Percentiles rank a stretch among this genome's conserved stretches.
These are phyloP conservation scores for Leavenworthia alabamica DNA, from an alignment of 345 rosid species.

Conservation along the genomic window DNA sequence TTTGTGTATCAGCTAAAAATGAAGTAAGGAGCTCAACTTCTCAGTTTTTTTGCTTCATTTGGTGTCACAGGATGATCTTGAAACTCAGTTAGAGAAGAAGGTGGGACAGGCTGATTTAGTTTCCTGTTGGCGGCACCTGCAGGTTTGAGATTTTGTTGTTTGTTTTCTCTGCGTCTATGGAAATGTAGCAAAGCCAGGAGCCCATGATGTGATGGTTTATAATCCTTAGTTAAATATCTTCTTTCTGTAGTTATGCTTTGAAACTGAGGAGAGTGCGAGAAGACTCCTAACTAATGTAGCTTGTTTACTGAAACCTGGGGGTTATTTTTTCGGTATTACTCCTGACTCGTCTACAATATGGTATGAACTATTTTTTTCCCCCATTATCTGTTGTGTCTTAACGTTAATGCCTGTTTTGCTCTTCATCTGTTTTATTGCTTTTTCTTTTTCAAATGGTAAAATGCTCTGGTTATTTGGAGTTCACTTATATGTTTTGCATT, in stretches of 20 bases:
- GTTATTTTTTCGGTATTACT: constrained; percentile 91
- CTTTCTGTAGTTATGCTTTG: constrained; percentile 66
- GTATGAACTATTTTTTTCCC: constrained; percentile 44
- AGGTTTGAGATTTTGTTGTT: constrained; percentile 39
- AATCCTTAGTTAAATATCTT: background rate
- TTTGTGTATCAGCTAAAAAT: background rate
- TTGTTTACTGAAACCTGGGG: constrained; percentile 83
- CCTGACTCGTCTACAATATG: constrained; percentile 98
- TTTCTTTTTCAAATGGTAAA: background rate
- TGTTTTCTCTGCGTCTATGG: background rate
- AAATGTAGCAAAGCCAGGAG: background rate
- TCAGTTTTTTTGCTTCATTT: background rate
- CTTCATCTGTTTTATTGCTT: background rate
- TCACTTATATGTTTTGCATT: no score
- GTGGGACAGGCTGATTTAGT: constrained; percentile 64
- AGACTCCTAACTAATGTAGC: constrained; percentile 77
- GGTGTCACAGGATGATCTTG: constrained; percentile 51
- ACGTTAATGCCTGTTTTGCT: background rate
- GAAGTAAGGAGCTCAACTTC: background rate
- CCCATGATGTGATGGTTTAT: background rate
- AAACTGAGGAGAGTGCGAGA: constrained; percentile 87
- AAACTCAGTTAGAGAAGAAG: constrained; percentile 53
- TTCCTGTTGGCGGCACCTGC: constrained; percentile 90
- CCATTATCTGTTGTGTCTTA: background rate
- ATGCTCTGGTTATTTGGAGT: no score